These are phyloP conservation scores for Hibiscus mutabilis DNA, from an alignment of 345 rosid species.

Conservation along the genomic window DNA sequence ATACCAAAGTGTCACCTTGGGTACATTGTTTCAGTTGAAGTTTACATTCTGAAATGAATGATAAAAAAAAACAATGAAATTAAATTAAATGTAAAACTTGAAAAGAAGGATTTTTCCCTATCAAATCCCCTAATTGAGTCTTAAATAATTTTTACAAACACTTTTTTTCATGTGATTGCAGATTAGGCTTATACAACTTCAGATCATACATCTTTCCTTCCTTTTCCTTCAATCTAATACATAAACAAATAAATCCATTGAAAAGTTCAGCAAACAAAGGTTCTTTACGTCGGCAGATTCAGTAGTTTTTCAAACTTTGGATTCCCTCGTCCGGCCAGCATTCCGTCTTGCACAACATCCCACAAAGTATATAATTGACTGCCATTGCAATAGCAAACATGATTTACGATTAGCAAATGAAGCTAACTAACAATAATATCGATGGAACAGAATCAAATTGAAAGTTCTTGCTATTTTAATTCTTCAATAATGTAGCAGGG, in stretches of 20 bases:
- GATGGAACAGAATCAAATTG: neutral
- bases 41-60: neutral
- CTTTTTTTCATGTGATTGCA: neutral
- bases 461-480: neutral
- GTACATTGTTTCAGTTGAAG: neutral
- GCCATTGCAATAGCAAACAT: conserved; percentile 15
- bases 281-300: neutral
- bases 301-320: conserved; percentile 39
- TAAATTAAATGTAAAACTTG: neutral
- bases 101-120: neutral
- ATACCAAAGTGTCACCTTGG: neutral
- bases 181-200: neutral
- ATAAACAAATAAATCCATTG: no score
- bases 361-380: conserved; percentile 73
- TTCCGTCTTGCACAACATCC: conserved; percentile 94
- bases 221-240: neutral
- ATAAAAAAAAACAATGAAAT: neutral
- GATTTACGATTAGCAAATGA: neutral
- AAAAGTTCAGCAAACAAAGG: neutral
- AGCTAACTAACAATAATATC: neutral
- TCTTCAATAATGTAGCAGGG: neutral
- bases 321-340: conserved; percentile 34
- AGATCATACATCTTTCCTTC: neutral
- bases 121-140: neutral
- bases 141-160: neutral